A percentile compares a stretch with the other conserved stretches of the same genome.
These are phyloP conservation scores for Macrocybe gigantea DNA, from an alignment of 768 basidiomycete genomes.

Conservation along the genomic window DNA sequence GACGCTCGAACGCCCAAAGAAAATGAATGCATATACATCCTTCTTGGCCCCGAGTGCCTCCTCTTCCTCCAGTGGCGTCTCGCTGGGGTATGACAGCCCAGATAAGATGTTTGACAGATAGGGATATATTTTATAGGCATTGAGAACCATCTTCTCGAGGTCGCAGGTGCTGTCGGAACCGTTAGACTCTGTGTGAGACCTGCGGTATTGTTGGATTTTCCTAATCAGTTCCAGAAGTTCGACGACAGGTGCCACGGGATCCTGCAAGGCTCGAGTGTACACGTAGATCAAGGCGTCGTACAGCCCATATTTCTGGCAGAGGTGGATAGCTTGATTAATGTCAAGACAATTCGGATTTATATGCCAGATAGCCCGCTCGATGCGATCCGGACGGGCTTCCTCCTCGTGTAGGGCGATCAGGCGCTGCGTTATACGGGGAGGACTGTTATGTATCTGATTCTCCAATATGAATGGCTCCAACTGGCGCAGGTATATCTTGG, in stretches of 20 bases:
- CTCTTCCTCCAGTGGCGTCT: conserved; percentile 57
- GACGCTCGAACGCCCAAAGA: conserved; percentile 69
- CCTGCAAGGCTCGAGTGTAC: conserved; percentile 81
- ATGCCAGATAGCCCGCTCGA: conserved; percentile 92
- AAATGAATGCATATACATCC: conserved; percentile 77
- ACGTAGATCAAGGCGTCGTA: conserved; percentile 96
- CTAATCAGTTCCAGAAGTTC: conserved; percentile 77
- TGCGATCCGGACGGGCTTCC: conserved; percentile 61
- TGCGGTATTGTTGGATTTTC: conserved; percentile 52
- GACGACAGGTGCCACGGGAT: conserved; percentile 87
- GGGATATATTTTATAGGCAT: conserved; percentile 89
- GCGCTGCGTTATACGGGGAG: conserved; percentile 84
- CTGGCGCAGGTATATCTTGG: conserved; percentile 74
- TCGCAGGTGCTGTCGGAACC: conserved; percentile 24
- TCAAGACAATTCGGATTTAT: conserved; percentile 89
- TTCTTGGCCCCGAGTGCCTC: conserved; percentile 68
- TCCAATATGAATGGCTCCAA: conserved; percentile 80
- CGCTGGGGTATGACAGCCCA: conserved; percentile 84
- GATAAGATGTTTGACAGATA: conserved; percentile 79
- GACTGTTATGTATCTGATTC: conserved; percentile 65
- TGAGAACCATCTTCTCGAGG: conserved; percentile 53
- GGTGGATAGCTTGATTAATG: conserved; percentile 83
- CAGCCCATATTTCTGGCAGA: conserved; percentile 79
- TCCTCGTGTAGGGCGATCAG: conserved; percentile 76
- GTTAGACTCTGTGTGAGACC: conserved; percentile 23